Evolutionary conservation across 352 stramenopile genomes (phyloP).

Genomic region (Phytophthora citrophthora): DNA sequence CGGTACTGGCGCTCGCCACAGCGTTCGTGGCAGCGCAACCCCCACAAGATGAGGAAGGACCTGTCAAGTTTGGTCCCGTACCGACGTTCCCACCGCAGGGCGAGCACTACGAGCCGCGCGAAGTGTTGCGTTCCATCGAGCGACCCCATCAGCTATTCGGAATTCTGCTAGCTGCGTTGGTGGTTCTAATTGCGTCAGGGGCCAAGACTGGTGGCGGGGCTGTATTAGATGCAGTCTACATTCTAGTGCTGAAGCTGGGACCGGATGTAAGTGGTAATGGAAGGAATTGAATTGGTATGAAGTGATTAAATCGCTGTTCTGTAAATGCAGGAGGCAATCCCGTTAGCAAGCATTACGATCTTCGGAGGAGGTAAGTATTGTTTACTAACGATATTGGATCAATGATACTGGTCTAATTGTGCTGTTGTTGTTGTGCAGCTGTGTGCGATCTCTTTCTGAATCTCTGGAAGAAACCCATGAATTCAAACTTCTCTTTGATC

Average conservation of each 20-base stretch:
- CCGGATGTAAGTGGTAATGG: constrained; percentile 59
- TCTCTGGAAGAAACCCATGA: constrained; percentile 40
- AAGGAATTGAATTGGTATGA: not conserved
- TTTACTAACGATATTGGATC: not conserved
- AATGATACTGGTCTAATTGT: not conserved
- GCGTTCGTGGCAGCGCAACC: constrained; percentile 9
- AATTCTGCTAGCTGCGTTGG: constrained; percentile 43
- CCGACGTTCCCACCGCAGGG: constrained; percentile 24
- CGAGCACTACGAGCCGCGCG: constrained; percentile 23
- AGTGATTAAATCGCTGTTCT: constrained; percentile 3
- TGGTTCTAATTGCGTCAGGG: constrained; percentile 69
- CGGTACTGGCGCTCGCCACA: constrained; percentile 10
- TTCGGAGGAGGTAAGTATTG: constrained; percentile 71
- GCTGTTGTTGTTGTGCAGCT: constrained; percentile 22
- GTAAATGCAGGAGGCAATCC: constrained; percentile 75
- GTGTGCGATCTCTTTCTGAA: constrained; percentile 40
- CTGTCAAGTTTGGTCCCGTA: constrained; percentile 34
- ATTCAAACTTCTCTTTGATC: constrained; percentile 74
- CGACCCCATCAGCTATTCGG: constrained; percentile 36
- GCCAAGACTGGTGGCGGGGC: constrained; percentile 85
- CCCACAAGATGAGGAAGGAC: constrained; percentile 13
- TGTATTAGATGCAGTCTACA: constrained; percentile 94
- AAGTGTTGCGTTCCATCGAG: constrained; percentile 24
- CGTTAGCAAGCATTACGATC: constrained; percentile 91
- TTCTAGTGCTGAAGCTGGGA: constrained; percentile 89